phyloP scores from a whole-genome alignment of 805 yeast genomes.

The Metschnikowia cubensis region DNA sequence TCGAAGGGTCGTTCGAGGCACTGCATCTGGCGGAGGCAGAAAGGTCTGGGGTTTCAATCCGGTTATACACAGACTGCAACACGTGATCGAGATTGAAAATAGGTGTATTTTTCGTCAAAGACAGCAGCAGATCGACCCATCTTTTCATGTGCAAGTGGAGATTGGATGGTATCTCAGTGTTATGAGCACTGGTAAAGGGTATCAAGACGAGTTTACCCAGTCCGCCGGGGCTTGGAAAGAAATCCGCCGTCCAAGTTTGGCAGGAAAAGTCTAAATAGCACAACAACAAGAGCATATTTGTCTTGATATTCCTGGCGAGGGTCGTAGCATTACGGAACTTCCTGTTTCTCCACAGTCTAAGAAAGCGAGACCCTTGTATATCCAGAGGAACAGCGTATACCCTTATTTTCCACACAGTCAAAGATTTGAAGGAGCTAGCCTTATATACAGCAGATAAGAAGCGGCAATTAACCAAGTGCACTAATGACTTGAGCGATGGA shows the following conservation, averaged over 20 bases:
- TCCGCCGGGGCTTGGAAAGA: neutral
- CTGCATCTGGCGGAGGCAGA: neutral
- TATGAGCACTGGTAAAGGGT: slow-evolving; percentile 5
- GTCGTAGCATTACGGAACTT: slow-evolving; percentile 23
- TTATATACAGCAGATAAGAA: slow-evolving; percentile 44
- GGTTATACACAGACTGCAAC: slow-evolving; percentile 10
- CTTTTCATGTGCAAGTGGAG: slow-evolving; percentile 10
- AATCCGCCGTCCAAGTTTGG: slow-evolving; percentile 31
- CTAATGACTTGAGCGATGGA: slow-evolving; percentile 33
- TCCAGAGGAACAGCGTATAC: slow-evolving; percentile 49
- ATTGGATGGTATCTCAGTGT: neutral
- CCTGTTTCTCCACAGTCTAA: slow-evolving; percentile 27
- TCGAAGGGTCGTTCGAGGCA: slow-evolving; percentile 10
- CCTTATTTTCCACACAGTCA: slow-evolving; percentile 31
- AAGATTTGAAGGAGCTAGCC: slow-evolving; percentile 1
- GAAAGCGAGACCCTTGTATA: slow-evolving; percentile 26
- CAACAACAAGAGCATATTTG: slow-evolving; percentile 34
- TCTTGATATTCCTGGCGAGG: slow-evolving; percentile 23
- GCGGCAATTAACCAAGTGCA: slow-evolving; percentile 41
- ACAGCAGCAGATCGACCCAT: slow-evolving; percentile 9
- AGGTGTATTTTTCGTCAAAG: slow-evolving; percentile 9
- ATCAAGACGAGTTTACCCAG: neutral
- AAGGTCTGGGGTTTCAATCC: slow-evolving; percentile 12
- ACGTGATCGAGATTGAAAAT: slow-evolving; percentile 16
- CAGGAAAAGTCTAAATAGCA: slow-evolving; percentile 40